Evolutionary conservation across 2,329 filamentous ascomycete genomes (phyloP), one percentile per base, ranked within the genome.

Genomic region (Apiospora marii): DNA sequence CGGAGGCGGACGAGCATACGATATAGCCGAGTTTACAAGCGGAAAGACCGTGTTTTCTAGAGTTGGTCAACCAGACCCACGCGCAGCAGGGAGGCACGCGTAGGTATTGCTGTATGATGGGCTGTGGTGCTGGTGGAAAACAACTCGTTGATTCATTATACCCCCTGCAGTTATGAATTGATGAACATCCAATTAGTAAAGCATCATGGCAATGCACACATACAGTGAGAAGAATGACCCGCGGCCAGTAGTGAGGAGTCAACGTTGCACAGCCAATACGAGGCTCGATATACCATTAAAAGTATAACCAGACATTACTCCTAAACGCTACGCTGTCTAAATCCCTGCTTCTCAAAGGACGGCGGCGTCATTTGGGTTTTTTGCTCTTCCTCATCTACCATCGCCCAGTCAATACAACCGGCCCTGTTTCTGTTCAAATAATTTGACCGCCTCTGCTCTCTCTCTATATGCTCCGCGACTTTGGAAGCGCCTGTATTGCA

Each of bases 281-380:
- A 64, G 34, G 34, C 34, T 64, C 34, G 34, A 64, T 14, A 64
- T 64, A 41, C 34, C 58, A 64, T 64, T 41, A 41, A 64, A 13
- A 41, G 34, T 64, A 64, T 41, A 41, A 64, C 58, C 34, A 64
- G 58, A 64, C 34, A 64, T 64, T 64, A 64, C 30, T 64, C 58
- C 58, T 41, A 30, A 64, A 64, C 34, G 58, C 34, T 41, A 34
- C 58, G 58, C 58, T 64, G 34, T 64, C 58, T 37, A 41, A 41
- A 41, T 41, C 6, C 16, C n/a, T 64, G 58, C 34, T 14, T 64
- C 34, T 24, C 34, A n/a, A 19, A 41, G 58, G 58, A 4, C 34
- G 22, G 19, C 34, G 27, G 34, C 58, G 12, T 22, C 58, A 5
- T 22, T 24, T 37, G 10, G 10, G 8, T 64, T 34, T 34, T 37